Percentiles rank a stretch among this genome's conserved stretches.
These are phyloP conservation scores for Fusarium staphyleae DNA, from an alignment of 2,329 filamentous ascomycete genomes.

Conservation along the genomic window DNA sequence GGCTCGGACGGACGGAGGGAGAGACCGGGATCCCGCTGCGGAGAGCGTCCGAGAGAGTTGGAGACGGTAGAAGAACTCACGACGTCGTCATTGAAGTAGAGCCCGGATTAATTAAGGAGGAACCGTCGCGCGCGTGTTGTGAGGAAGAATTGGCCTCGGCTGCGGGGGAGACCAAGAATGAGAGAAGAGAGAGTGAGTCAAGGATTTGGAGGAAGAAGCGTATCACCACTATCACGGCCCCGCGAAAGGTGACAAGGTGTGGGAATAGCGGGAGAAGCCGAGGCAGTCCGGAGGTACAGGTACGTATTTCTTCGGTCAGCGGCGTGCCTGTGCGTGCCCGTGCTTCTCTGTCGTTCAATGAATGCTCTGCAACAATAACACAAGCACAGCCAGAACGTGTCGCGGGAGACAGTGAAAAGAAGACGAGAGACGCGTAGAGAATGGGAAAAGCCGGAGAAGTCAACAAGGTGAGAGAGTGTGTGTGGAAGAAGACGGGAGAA, in stretches of 20 bases:
- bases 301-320: slow-evolving; percentile 18
- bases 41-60: slow-evolving; percentile 34
- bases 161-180: slow-evolving; percentile 1
- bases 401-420: slow-evolving; percentile 15
- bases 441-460: slow-evolving; percentile 25
- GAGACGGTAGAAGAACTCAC: slow-evolving; percentile 34
- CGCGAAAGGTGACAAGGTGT: slow-evolving; percentile 33
- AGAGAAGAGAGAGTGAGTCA: slow-evolving; percentile 27
- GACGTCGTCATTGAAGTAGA: slow-evolving; percentile 41
- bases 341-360: slow-evolving; percentile 5
- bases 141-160: slow-evolving; percentile 20
- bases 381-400: slow-evolving; percentile 11
- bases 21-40: slow-evolving; percentile 35
- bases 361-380: background rate
- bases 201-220: slow-evolving; percentile 26
- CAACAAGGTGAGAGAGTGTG: background rate
- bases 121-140: slow-evolving; percentile 21
- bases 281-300: slow-evolving; percentile 31
- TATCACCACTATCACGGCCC: slow-evolving; percentile 34
- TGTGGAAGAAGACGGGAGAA: slow-evolving; percentile 17
- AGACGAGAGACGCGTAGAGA: slow-evolving; percentile 19
- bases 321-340: slow-evolving; percentile 13
- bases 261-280: slow-evolving; percentile 40
- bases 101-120: slow-evolving; percentile 1
- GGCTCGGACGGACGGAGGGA: slow-evolving; percentile 40